phyloP scores from a whole-genome alignment of 345 rosid genomes.

The Citrus sinensis region DNA sequence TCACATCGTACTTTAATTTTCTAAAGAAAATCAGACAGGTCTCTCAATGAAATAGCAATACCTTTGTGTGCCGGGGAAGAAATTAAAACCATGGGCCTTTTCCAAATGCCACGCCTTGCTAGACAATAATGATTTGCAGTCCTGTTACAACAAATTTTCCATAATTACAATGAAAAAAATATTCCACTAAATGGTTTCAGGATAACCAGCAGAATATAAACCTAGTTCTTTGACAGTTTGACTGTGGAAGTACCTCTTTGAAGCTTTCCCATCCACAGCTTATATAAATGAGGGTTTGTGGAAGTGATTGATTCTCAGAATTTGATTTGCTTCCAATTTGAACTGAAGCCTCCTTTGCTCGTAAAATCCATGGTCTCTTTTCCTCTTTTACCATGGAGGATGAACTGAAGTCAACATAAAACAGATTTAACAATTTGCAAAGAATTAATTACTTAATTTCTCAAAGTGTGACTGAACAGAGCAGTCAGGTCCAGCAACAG shows the following conservation, averaged over 20 bases:
- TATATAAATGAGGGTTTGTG: conserved; percentile 85
- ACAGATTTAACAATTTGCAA: conserved; percentile 2
- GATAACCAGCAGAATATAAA: conserved; percentile 3
- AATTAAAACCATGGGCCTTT: conserved; percentile 85
- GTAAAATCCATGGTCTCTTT: conserved; percentile 95
- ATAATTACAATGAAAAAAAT: conserved; percentile 11
- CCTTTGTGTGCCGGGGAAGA: conserved; percentile 96
- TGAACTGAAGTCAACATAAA: conserved; percentile 34
- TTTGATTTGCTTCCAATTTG: conserved; percentile 50
- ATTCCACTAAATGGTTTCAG: background rate
- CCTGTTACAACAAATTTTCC: conserved; percentile 37
- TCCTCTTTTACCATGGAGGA: conserved; percentile 56
- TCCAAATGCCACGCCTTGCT: conserved; percentile 72
- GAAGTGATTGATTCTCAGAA: conserved; percentile 43
- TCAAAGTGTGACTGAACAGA: background rate
- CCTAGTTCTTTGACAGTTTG: conserved; percentile 4
- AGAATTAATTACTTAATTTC: background rate
- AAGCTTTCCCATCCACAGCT: conserved; percentile 99
- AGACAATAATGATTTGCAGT: conserved; percentile 69
- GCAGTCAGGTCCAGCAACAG: background rate
- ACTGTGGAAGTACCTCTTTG: conserved; percentile 57
- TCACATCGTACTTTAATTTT: background rate
- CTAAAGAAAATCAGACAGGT: background rate
- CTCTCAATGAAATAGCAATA: conserved; percentile 16
- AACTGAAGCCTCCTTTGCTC: conserved; percentile 73